phyloP scores from a whole-genome alignment of 768 basidiomycete genomes.

The Crassisporium funariophilum region DNA sequence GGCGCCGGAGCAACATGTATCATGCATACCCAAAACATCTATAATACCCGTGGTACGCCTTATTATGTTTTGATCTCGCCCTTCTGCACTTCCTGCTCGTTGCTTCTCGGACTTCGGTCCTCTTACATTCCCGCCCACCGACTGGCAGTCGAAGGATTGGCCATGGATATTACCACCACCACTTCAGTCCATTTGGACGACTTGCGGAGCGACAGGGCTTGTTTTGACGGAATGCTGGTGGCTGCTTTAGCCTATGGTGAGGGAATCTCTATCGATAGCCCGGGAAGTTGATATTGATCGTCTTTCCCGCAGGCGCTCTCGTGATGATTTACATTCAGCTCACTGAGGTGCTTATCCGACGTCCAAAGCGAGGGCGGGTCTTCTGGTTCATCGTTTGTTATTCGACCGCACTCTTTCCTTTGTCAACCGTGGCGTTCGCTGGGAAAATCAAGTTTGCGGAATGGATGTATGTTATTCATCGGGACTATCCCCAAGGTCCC shows the following conservation, averaged over 20 bases:
- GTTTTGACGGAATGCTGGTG: slow-evolving; percentile 36
- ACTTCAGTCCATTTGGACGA: not conserved
- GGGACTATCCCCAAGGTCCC: slow-evolving; percentile 14
- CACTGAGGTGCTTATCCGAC: slow-evolving; percentile 33
- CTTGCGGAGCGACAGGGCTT: slow-evolving; percentile 23
- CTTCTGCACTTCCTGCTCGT: slow-evolving; percentile 3
- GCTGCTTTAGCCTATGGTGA: slow-evolving; percentile 37
- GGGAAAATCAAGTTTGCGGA: slow-evolving; percentile 35
- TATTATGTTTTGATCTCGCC: slow-evolving; percentile 8
- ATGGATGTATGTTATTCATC: slow-evolving; percentile 29
- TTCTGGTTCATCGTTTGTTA: slow-evolving; percentile 39
- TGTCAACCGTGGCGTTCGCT: slow-evolving; percentile 32
- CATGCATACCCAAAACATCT: slow-evolving; percentile 7
- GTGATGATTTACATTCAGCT: slow-evolving; percentile 43
- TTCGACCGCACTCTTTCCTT: slow-evolving; percentile 31
- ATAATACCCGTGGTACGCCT: slow-evolving; percentile 12
- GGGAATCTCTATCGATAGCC: not conserved
- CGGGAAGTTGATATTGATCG: slow-evolving; percentile 1
- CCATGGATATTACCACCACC: slow-evolving; percentile 4
- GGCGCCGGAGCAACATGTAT: slow-evolving; percentile 8
- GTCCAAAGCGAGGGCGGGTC: slow-evolving; percentile 35
- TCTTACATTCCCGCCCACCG: not conserved
- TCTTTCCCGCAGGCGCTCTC: slow-evolving; percentile 33
- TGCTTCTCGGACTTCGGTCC: slow-evolving; percentile 4
- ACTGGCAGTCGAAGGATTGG: slow-evolving; percentile 3